Evolutionary conservation across 345 rosid genomes (phyloP).

Genomic region (Acer campestre): DNA sequence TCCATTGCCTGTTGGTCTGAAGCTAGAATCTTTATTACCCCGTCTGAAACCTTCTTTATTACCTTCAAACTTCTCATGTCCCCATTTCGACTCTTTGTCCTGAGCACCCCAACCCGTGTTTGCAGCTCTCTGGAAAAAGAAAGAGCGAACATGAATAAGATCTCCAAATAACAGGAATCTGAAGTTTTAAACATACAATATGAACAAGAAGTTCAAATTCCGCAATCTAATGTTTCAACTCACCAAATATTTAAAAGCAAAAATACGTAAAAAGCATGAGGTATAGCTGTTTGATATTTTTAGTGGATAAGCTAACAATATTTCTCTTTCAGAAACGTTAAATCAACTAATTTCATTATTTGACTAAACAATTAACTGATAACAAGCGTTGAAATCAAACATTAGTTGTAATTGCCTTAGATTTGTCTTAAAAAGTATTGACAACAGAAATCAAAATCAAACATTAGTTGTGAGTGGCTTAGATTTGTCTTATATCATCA

Average conservation of each 20-base stretch:
- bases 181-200: background rate
- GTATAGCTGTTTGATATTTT: background rate
- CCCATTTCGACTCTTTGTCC: slow-evolving; percentile 68
- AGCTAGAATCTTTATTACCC: slow-evolving; percentile 26
- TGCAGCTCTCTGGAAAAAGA: slow-evolving; percentile 69
- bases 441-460: background rate
- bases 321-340: background rate
- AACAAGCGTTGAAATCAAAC: background rate
- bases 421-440: background rate
- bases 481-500: background rate
- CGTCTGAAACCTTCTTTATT: slow-evolving; percentile 31
- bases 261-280: background rate
- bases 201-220: background rate
- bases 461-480: background rate
- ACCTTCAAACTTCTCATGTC: slow-evolving; percentile 69
- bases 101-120: slow-evolving; percentile 84
- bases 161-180: background rate
- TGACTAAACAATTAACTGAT: background rate
- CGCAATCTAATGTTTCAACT: background rate
- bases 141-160: slow-evolving; percentile 16
- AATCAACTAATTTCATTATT: background rate
- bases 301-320: background rate
- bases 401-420: no score
- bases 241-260: background rate
- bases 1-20: slow-evolving; percentile 31